Evolutionary conservation across 1,284 basidiomycete genomes (phyloP), one percentile per base, ranked within the genome.

Genomic region (Cryptococcus sp.): DNA sequence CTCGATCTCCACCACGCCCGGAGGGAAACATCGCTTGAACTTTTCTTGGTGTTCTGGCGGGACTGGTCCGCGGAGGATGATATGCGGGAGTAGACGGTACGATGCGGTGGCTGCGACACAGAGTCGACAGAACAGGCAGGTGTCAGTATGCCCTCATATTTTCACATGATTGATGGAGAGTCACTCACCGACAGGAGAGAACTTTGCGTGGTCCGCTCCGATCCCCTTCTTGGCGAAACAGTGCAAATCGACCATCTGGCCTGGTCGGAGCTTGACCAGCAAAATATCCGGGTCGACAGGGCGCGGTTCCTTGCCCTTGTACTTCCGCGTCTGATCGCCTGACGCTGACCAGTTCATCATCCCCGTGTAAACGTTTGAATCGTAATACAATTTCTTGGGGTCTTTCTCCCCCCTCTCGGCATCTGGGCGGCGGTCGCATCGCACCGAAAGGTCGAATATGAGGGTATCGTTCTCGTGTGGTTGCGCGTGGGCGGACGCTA

Each of bases 171-270:
- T 19, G n/a, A 39, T 22, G 57, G 5, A 3, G 40, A 54, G 13
- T 27, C 5, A 82, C 90, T 63, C 65, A 91, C 91, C 91, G 52
- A 99, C 96, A n/a, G 96, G 93, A 57, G 87, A 92, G 78, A 91
- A 99, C 75, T 99, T 99, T 45, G 96, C 93, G 73, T 99, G 96
- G 68, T 95, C 93, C 69, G 91, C 92, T 20, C 93, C 94, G n/a
- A 92, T 85, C 7, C 93, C 91, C 75, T 98, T 98, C 48, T 67
- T 64, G 3, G 75, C 75, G 60, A 94, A 83, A 49, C 93, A 94
- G 75, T 99, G 94, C 60, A 96, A 73, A 73, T 97, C 91, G 79
- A 94, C 63, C 56, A 72, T 60, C 72, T 83, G 82, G 5, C 94
- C 95, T 0, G 95, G 95, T 46, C 93, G 82, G 49, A 99, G 81